Evolutionary conservation across 139 green algal genomes (phyloP).

Genomic region (Coelastrella sp.): DNA sequence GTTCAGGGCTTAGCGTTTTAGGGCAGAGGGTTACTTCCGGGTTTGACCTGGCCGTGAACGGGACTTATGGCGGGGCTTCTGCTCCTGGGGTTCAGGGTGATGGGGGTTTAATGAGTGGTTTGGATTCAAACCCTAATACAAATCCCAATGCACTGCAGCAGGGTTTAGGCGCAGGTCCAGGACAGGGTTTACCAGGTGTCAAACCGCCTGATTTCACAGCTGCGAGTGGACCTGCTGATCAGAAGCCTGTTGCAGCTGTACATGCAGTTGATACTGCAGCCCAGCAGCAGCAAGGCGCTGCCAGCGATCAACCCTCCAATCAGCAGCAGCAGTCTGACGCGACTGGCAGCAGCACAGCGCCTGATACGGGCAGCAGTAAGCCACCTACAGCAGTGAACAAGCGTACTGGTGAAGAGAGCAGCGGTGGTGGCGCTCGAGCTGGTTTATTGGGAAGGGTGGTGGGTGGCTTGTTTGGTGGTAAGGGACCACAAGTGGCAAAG

Average conservation of each 20-base stretch:
- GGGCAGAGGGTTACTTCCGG: too few species aligned
- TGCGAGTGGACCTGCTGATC: not conserved
- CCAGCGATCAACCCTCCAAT: not conserved
- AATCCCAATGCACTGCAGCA: too few species aligned
- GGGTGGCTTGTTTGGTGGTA: not conserved
- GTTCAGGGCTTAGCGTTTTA: not conserved
- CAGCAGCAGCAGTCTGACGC: constrained; percentile 12
- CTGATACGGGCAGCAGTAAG: not conserved
- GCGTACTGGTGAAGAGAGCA: not conserved
- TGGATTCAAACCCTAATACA: too few species aligned
- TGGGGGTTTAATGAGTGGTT: too few species aligned
- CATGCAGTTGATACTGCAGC: not conserved
- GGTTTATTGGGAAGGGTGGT: constrained; percentile 10
- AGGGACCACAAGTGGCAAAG: not conserved
- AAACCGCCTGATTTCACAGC: too few species aligned
- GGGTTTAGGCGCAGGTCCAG: too few species aligned
- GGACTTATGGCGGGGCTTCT: not conserved
- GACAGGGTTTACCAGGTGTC: too few species aligned
- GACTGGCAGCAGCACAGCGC: not conserved
- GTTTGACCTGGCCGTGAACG: not conserved
- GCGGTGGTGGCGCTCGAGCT: not conserved
- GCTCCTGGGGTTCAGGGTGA: not conserved
- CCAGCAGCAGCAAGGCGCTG: not conserved
- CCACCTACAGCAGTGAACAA: not conserved
- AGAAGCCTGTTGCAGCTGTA: not conserved